These are phyloP conservation scores for Botrytis paeoniae DNA, from an alignment of 2,329 filamentous ascomycete genomes.

Conservation along the genomic window DNA sequence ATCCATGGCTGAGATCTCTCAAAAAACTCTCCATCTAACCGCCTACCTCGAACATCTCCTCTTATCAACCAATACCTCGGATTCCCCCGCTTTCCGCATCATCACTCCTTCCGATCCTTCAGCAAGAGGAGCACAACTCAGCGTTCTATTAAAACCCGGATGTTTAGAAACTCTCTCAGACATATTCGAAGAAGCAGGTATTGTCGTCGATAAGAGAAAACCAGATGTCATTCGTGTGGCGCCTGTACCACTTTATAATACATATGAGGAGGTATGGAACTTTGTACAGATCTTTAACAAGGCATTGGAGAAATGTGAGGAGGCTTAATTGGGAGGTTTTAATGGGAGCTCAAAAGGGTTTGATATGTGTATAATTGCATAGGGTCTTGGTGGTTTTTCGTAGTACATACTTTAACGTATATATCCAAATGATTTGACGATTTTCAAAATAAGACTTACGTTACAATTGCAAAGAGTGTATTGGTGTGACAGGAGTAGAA, in stretches of 20 bases:
- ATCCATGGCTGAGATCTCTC: constrained; percentile 63
- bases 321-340: background rate
- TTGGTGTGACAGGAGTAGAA: background rate
- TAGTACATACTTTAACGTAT: background rate
- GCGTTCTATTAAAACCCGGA: constrained; percentile 64
- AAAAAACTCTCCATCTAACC: constrained; percentile 71
- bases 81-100: constrained; percentile 43
- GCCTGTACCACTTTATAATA: constrained; percentile 81
- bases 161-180: constrained; percentile 66
- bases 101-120: constrained; percentile 37
- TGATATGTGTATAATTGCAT: background rate
- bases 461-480: background rate
- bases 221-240: constrained; percentile 83
- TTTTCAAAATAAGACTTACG: background rate
- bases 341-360: background rate
- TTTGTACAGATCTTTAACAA: constrained; percentile 52
- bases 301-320: constrained; percentile 26
- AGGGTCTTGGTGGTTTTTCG: background rate
- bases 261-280: constrained; percentile 67
- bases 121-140: constrained; percentile 57
- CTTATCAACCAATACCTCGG: constrained; percentile 31
- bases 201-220: constrained; percentile 79
- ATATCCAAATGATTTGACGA: background rate
- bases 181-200: constrained; percentile 62
- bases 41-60: constrained; percentile 72